Percentiles rank a stretch among this genome's conserved stretches.
These are phyloP conservation scores for Exophiala spinifera DNA, from an alignment of 2,329 filamentous ascomycete species.

Conservation along the genomic window DNA sequence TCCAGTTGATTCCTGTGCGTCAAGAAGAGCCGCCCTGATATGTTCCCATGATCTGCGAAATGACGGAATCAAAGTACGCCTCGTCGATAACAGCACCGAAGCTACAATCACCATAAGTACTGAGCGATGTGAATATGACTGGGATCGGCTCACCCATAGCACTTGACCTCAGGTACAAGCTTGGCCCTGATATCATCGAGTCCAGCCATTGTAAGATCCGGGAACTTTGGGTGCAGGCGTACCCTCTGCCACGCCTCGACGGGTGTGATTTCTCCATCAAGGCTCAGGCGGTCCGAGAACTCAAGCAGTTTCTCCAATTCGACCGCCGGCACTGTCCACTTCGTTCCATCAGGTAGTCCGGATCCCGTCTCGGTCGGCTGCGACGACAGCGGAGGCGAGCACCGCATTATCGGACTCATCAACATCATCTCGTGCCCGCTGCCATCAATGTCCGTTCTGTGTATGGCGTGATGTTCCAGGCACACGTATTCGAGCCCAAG, in stretches of 20 bases:
- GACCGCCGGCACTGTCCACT: slow-evolving; percentile 31
- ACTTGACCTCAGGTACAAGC: slow-evolving; percentile 36
- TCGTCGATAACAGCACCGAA: slow-evolving; percentile 32
- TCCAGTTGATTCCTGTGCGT: not conserved
- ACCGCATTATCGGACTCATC: slow-evolving; percentile 30
- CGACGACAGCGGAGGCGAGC: slow-evolving; percentile 20
- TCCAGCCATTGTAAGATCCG: slow-evolving; percentile 30
- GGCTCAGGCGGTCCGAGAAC: slow-evolving; percentile 26
- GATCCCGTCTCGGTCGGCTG: slow-evolving; percentile 8
- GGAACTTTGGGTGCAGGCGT: slow-evolving; percentile 35
- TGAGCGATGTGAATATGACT: not conserved
- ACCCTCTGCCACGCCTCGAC: slow-evolving; percentile 41
- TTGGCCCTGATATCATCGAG: slow-evolving; percentile 31
- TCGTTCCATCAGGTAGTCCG: slow-evolving; percentile 16
- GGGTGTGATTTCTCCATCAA: slow-evolving; percentile 39
- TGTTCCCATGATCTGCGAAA: slow-evolving; percentile 10
- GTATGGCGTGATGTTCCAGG: slow-evolving; percentile 26
- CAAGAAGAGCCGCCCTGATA: not conserved
- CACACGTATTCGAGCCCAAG: slow-evolving; percentile 33
- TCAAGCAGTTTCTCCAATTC: slow-evolving; percentile 32
- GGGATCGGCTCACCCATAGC: slow-evolving; percentile 37
- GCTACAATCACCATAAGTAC: slow-evolving; percentile 15
- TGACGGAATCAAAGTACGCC: slow-evolving; percentile 19
- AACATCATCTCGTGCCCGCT: slow-evolving; percentile 32
- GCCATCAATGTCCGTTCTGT: slow-evolving; percentile 18